Evolutionary conservation across 768 basidiomycete genomes (phyloP), one percentile per base, ranked within the genome.

Genomic region (Boletus rubroflammeus): DNA sequence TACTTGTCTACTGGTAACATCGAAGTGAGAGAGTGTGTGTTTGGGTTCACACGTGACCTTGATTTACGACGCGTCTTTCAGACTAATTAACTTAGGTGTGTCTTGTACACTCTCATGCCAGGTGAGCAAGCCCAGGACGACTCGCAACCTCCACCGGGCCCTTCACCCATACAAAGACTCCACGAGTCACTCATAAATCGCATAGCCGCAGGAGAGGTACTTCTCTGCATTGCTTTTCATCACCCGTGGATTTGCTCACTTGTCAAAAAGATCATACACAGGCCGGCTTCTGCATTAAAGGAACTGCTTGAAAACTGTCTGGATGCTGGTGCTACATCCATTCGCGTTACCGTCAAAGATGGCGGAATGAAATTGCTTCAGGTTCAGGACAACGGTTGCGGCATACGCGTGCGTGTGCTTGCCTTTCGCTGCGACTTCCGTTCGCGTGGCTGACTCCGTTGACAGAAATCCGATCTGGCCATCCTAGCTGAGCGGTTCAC

Each of bases 301-400:
- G 97, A 98, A 68, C 78, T 98, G 1, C 75, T 99, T 14, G 97
- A 99, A 72, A 98, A 99, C 62, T 80, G 86, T 21, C 78, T 99
- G n/a, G 97, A 99, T 73, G 97, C 97, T 0, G 88, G 91, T 0
- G 77, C 92, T 23, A 94, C 90, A 0, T 84, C 84, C 0, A 93
- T 98, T 66, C 85, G 87, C 35, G 76, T 98, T 49, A 90, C 85
- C 0, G 79, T 95, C 61, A 98, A 97, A 71, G 96, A 99, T 58
- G 97, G 96, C 1, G 97, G 97, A 4, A 75, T 98, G 76, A 98
- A 96, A 68, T 75, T 95, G 15, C 79, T 98, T 35, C 93, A 97
- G 72, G 95, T 98, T 49, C 90, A 94, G 64, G 97, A 99, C 66
- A 97, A 99, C 67, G 96, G 97, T 0, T 90, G 84, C 71, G 97